phyloP scores from a whole-genome alignment of 306 rosid genomes.

The Glycyrrhiza uralensis region DNA sequence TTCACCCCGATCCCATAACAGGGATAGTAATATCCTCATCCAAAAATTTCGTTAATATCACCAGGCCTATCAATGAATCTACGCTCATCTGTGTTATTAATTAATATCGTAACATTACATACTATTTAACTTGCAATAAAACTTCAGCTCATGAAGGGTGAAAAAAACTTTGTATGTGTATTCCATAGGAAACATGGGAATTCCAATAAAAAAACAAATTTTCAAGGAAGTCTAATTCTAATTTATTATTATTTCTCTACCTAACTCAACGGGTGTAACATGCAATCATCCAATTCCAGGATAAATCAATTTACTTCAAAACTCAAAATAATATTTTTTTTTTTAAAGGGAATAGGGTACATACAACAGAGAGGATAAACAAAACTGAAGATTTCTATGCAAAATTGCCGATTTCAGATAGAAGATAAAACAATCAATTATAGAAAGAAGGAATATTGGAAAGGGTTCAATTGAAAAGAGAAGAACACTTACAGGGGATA shows the following conservation, averaged over 20 bases:
- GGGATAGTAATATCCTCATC: too few relatives aligned
- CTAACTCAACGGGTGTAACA: too few relatives aligned
- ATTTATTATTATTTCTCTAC: too few relatives aligned
- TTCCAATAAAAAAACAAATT: not conserved
- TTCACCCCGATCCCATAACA: too few relatives aligned
- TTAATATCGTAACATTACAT: not conserved
- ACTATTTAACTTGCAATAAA: not conserved
- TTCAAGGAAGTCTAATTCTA: too few relatives aligned
- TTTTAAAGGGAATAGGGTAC: not conserved
- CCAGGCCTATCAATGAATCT: not conserved
- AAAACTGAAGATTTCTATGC: not conserved
- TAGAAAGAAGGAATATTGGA: not conserved
- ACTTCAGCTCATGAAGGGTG: not conserved
- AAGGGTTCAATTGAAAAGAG: not conserved
- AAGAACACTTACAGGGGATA: conserved; percentile 60
- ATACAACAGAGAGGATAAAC: not conserved
- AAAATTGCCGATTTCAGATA: not conserved
- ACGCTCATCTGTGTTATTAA: not conserved
- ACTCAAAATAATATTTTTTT: not conserved
- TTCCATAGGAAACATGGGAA: not conserved
- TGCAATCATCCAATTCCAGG: not conserved
- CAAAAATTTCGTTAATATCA: not conserved
- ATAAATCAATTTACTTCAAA: not conserved
- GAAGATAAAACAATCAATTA: not conserved
- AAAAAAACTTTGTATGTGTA: not conserved